These are phyloP conservation scores for Sporothrix pallida DNA, from an alignment of 2,329 filamentous ascomycete genomes.

Conservation along the genomic window DNA sequence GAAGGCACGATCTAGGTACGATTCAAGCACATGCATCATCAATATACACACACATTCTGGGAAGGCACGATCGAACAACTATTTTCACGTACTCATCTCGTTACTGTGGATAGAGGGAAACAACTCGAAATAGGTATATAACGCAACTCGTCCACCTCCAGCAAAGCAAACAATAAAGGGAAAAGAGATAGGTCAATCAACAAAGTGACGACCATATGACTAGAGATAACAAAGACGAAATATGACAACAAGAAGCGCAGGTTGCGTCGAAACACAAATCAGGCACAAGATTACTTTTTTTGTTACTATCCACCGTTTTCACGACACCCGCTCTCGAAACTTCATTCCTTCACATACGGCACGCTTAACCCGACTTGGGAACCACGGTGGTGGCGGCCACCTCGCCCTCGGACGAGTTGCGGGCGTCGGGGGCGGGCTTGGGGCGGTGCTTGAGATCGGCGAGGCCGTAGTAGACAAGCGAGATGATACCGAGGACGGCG, in stretches of 20 bases:
- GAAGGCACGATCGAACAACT: not conserved
- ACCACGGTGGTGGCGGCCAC: not conserved
- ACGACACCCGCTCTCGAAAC: not conserved
- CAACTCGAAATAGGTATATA: slow-evolving; percentile 35
- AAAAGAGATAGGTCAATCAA: not conserved
- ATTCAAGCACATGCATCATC: too few relatives aligned
- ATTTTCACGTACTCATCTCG: slow-evolving; percentile 18
- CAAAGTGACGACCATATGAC: not conserved
- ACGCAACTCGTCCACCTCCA: slow-evolving; percentile 20
- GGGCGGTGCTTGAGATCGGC: slow-evolving; percentile 41
- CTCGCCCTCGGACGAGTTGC: slow-evolving; percentile 32
- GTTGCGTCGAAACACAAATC: not conserved
- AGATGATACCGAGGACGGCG: slow-evolving; percentile 70
- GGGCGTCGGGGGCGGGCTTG: not conserved
- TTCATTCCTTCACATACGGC: not conserved
- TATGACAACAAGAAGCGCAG: not conserved
- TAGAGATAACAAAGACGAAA: not conserved
- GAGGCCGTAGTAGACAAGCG: slow-evolving; percentile 71
- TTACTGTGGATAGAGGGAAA: slow-evolving; percentile 28
- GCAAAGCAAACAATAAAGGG: slow-evolving; percentile 4
- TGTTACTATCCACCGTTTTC: not conserved
- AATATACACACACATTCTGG: not conserved
- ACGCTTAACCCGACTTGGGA: slow-evolving; percentile 29
- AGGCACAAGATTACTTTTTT: not conserved
- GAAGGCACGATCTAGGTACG: not conserved